Evolutionary conservation across 73 alveolate species (phyloP), one percentile per base, ranked within the genome.

Genomic region (Urostyla sp.): DNA sequence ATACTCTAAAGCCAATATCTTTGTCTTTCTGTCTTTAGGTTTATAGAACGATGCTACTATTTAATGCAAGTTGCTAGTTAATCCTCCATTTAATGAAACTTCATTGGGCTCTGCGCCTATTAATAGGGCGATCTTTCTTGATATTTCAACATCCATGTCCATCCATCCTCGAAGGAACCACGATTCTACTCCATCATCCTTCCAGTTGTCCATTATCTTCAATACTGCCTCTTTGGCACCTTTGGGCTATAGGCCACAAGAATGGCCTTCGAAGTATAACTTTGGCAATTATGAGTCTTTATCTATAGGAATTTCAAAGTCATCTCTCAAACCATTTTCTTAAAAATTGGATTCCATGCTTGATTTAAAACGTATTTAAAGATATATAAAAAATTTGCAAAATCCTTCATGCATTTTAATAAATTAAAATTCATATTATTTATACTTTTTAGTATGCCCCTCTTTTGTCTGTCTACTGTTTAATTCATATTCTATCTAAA

Each of bases 241-340:
- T 32, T 69, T 69, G 7, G 83, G 83, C 58, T 69, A 35, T 16
- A 69, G 44, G 34, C 83, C 83, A 10, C 44, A 15, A 7, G 83
- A 69, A 36, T 69, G 83, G 16, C 83, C 83, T 1, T 11, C 69
- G 32, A 69, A 49, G 30, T 69, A 69, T 13, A 56, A 11, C 0
- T 7, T 23, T 37, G 13, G 18, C 34, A 8, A n/a, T 3, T 34
- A 2, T 8, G 20, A 46, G 3, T 3, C 24, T 46, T 46, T 7
- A 46, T 20, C 16, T 10, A 8, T 46, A n/a, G 72, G 69, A 5
- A 45, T 48, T 23, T 46, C 34, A 30, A 48, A 69, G 3, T 69
- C 56, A 69, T 69, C 69, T 69, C 83, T 69, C n/a, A 69, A 48
- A 1, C 79, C 79, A 15, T 18, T 58, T 11, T 51, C 66, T 11